A percentile compares a stretch with the other conserved stretches of the same genome.
These are phyloP conservation scores for Eremomyces bilateralis DNA, from an alignment of 495 filamentous ascomycete genomes.

Conservation along the genomic window DNA sequence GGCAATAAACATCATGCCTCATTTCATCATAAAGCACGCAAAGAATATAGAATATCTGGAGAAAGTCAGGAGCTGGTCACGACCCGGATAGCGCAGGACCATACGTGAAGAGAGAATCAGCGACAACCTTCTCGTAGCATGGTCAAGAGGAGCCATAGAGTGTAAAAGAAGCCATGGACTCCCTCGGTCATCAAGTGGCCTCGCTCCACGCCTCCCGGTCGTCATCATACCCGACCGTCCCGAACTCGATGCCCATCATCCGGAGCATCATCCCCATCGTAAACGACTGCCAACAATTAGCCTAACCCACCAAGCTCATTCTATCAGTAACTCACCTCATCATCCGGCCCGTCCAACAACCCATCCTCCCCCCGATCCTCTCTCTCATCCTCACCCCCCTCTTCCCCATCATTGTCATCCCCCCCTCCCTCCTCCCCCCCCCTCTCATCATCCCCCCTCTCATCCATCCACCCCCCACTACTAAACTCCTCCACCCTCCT, in stretches of 20 bases:
- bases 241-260: conserved; percentile 40
- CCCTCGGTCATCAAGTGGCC: no score
- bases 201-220: conserved; percentile 33
- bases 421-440: conserved; percentile 7
- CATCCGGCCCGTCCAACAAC: conserved; percentile 12
- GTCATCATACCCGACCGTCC: conserved; percentile 40
- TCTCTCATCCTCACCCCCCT: conserved; percentile 2
- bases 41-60: no score
- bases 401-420: conserved; percentile 10
- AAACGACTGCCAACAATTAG: no score
- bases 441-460: conserved; percentile 7
- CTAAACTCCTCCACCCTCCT: conserved; percentile 16
- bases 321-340: conserved; percentile 16
- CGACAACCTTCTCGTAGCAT: no score
- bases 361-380: conserved; percentile 2
- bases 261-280: conserved; percentile 55
- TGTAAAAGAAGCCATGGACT: no score
- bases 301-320: no score
- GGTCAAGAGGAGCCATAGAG: no score
- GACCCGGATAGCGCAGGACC: no score
- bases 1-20: no score
- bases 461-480: conserved; percentile 12
- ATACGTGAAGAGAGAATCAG: no score
- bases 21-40: no score
- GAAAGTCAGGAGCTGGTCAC: no score